phyloP scores from a whole-genome alignment of 176 grass and related monocot species.

The Elymus sibiricus region DNA sequence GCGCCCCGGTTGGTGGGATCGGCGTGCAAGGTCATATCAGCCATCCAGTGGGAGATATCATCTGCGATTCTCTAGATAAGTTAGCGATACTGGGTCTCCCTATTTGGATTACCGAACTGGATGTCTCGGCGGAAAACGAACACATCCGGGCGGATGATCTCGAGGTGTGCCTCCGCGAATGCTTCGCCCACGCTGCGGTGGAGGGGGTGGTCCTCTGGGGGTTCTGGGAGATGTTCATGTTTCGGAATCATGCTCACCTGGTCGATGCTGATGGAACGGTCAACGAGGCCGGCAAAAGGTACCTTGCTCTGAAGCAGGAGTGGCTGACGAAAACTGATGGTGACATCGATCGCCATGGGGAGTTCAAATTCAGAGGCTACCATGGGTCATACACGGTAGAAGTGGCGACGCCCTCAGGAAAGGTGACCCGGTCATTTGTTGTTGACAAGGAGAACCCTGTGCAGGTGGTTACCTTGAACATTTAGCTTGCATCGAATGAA shows the following conservation, averaged over 20 bases:
- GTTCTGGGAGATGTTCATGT: slow-evolving; percentile 96
- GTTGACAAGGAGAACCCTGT: slow-evolving; percentile 67
- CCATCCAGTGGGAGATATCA: slow-evolving; percentile 90
- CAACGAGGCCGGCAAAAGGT: slow-evolving; percentile 86
- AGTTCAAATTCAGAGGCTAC: slow-evolving; percentile 86
- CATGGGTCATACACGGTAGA: slow-evolving; percentile 71
- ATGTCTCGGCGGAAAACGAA: slow-evolving; percentile 79
- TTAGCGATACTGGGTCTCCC: slow-evolving; percentile 76
- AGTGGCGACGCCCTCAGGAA: slow-evolving; percentile 50
- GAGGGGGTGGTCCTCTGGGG: slow-evolving; percentile 87
- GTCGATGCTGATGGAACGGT: slow-evolving; percentile 70
- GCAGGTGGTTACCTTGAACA: slow-evolving; percentile 50
- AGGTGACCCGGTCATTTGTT: slow-evolving; percentile 51
- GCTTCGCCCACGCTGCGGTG: slow-evolving; percentile 74
- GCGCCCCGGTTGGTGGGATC: slow-evolving; percentile 85
- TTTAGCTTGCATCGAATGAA: slow-evolving; percentile 12
- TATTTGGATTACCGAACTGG: slow-evolving; percentile 92
- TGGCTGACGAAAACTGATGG: slow-evolving; percentile 63
- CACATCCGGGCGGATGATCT: slow-evolving; percentile 86
- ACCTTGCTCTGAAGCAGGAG: slow-evolving; percentile 85
- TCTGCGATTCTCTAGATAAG: slow-evolving; percentile 86
- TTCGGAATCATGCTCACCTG: slow-evolving; percentile 72
- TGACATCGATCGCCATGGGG: slow-evolving; percentile 32
- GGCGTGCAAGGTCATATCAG: slow-evolving; percentile 90
- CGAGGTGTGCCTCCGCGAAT: slow-evolving; percentile 82